These are phyloP conservation scores for Saturnispora gosingensis DNA, from an alignment of 805 yeast species.

Conservation along the genomic window DNA sequence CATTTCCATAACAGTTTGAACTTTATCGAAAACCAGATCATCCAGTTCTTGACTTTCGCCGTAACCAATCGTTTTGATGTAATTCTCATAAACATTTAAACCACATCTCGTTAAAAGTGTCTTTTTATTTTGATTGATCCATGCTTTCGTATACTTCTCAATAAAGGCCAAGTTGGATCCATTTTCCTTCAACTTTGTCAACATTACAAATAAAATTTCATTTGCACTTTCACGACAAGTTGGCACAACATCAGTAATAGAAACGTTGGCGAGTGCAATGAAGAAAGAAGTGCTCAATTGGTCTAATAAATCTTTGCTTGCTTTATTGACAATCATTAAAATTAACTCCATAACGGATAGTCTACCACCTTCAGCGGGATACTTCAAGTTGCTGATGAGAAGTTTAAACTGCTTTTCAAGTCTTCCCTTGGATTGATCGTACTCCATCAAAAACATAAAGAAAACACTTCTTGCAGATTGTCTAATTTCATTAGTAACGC, in stretches of 20 bases:
- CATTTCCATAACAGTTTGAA: constrained; percentile 14
- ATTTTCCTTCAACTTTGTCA: constrained; percentile 36
- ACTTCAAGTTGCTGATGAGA: constrained; percentile 69
- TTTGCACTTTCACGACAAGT: constrained; percentile 81
- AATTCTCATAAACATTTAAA: constrained; percentile 60
- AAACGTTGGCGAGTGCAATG: constrained; percentile 68
- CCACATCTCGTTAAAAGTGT: constrained; percentile 59
- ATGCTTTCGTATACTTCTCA: constrained; percentile 40
- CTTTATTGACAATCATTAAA: constrained; percentile 57
- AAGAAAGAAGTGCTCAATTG: constrained; percentile 70
- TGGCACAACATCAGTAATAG: constrained; percentile 67
- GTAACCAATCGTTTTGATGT: constrained; percentile 38
- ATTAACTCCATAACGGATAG: constrained; percentile 85
- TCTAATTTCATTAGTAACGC: constrained; percentile 73
- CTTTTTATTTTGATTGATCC: constrained; percentile 54
- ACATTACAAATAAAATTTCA: constrained; percentile 44
- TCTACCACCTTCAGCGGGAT: constrained; percentile 80
- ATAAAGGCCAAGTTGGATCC: constrained; percentile 24
- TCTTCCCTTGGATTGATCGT: constrained; percentile 84
- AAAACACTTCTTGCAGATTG: constrained; percentile 77
- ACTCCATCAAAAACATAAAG: constrained; percentile 82
- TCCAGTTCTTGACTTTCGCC: constrained; percentile 24
- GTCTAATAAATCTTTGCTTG: constrained; percentile 47
- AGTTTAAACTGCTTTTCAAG: constrained; percentile 75
- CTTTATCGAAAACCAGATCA: constrained; percentile 22